These are phyloP conservation scores for Fusarium succisae DNA, from an alignment of 2,329 filamentous ascomycete species.

Conservation along the genomic window DNA sequence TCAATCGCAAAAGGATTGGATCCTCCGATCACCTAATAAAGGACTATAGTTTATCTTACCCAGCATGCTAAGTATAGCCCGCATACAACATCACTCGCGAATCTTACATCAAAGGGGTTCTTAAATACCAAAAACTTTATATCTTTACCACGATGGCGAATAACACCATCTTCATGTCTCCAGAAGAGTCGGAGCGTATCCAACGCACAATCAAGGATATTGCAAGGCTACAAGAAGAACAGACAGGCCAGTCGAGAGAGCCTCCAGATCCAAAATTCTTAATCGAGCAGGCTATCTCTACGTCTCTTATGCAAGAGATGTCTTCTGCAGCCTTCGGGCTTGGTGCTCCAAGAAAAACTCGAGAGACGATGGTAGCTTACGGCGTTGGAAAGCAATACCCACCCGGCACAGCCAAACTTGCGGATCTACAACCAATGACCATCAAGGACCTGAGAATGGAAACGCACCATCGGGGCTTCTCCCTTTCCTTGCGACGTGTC, in stretches of 20 bases:
- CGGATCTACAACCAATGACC: constrained; percentile 38
- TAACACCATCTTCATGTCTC: constrained; percentile 47
- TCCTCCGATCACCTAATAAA: background rate
- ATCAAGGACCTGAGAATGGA: constrained; percentile 42
- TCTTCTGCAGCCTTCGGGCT: constrained; percentile 30
- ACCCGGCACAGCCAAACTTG: constrained; percentile 33
- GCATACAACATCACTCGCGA: too few relatives aligned
- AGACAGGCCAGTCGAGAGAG: constrained; percentile 32
- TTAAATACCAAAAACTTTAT: fast-evolving
- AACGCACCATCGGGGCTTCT: constrained; percentile 44
- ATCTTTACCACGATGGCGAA: constrained; percentile 19
- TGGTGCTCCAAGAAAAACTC: constrained; percentile 10
- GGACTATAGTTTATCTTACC: fast-evolving
- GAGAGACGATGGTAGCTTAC: constrained; percentile 43
- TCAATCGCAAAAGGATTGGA: background rate
- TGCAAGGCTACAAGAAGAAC: constrained; percentile 34
- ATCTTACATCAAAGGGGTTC: background rate
- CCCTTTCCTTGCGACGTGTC: constrained; percentile 41
- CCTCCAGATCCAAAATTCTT: constrained; percentile 26
- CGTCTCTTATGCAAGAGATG: constrained; percentile 48
- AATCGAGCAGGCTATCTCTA: constrained; percentile 40
- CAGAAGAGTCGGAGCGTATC: constrained; percentile 44
- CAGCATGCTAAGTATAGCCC: background rate
- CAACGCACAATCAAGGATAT: constrained; percentile 34
- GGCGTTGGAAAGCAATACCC: constrained; percentile 41